Percentiles rank a stretch among this genome's conserved stretches.
phyloP scores from a whole-genome alignment of 2,329 filamentous ascomycete genomes.

The Alternaria triticimaculans region DNA sequence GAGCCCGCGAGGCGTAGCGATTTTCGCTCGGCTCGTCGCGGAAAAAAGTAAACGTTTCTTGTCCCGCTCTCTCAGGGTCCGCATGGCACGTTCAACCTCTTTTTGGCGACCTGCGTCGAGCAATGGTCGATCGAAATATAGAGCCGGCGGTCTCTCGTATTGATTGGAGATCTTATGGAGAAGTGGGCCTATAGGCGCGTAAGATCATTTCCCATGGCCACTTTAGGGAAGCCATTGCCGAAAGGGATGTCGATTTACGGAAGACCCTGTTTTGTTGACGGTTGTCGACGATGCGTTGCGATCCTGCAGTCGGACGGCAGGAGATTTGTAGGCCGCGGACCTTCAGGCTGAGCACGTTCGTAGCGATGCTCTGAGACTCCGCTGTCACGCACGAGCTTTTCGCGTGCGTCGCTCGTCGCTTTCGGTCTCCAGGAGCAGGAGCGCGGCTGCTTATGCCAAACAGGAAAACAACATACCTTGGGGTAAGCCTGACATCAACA shows the following conservation, averaged over 20 bases:
- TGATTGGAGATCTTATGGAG: background rate
- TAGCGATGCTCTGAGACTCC: background rate
- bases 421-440: background rate
- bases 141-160: background rate
- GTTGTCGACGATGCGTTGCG: slow-evolving; percentile 2
- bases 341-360: background rate
- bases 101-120: slow-evolving; percentile 12
- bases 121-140: slow-evolving; percentile 15
- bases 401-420: background rate
- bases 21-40: slow-evolving; percentile 5
- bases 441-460: background rate
- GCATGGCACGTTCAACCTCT: background rate
- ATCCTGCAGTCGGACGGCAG: slow-evolving; percentile 13
- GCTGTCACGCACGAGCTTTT: background rate
- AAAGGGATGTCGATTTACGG: slow-evolving; percentile 1
- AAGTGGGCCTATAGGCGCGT: slow-evolving; percentile 4
- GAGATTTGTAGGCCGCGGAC: background rate
- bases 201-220: background rate
- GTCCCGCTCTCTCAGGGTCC: slow-evolving; percentile 12
- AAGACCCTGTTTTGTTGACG: slow-evolving; percentile 1
- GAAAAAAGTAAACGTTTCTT: slow-evolving; percentile 13
- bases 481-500: background rate
- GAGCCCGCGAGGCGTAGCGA: slow-evolving; percentile 1
- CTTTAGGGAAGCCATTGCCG: background rate
- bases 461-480: background rate